phyloP scores from a whole-genome alignment of 805 yeast species.

The Cyberlindnera meyerae region DNA sequence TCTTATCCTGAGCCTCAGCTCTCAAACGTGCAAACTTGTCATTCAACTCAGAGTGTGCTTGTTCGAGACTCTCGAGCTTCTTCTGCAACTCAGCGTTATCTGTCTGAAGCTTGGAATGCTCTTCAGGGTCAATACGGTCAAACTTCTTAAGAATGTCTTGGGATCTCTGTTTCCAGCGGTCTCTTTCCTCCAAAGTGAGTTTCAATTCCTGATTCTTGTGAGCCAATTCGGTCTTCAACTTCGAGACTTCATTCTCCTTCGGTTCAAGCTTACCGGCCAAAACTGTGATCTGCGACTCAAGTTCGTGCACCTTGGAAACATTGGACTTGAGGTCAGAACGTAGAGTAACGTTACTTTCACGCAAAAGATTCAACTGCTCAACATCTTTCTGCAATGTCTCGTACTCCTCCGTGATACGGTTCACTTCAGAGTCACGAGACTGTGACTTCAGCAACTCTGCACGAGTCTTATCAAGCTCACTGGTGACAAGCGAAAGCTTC shows the following conservation, averaged over 20 bases:
- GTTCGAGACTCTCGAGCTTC: constrained; percentile 18
- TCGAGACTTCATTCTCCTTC: constrained; percentile 34
- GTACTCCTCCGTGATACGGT: constrained; percentile 33
- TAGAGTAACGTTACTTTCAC: constrained; percentile 65
- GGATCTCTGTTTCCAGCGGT: constrained; percentile 53
- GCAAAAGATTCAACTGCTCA: constrained; percentile 54
- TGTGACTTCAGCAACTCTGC: constrained; percentile 39
- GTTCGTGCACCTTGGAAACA: constrained; percentile 28
- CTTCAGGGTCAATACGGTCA: constrained; percentile 44
- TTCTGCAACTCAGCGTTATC: constrained; percentile 24
- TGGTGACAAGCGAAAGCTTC: constrained; percentile 39
- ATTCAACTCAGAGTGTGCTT: constrained; percentile 18
- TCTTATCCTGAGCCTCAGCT: constrained; percentile 27
- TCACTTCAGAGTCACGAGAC: constrained; percentile 28
- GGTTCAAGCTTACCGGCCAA: constrained; percentile 38
- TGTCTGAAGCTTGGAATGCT: constrained; percentile 33
- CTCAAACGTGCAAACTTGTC: constrained; percentile 21
- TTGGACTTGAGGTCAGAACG: constrained; percentile 44
- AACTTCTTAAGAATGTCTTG: constrained; percentile 42
- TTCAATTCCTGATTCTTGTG: constrained; percentile 47
- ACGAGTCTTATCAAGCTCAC: constrained; percentile 50
- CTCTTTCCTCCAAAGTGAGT: constrained; percentile 47
- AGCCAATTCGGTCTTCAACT: constrained; percentile 37
- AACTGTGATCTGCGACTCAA: constrained; percentile 36
- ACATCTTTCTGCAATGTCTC: constrained; percentile 46